Base-by-base conservation (phyloP, 129 eudicot genomes). In the Flaveria bidentis region DNA sequence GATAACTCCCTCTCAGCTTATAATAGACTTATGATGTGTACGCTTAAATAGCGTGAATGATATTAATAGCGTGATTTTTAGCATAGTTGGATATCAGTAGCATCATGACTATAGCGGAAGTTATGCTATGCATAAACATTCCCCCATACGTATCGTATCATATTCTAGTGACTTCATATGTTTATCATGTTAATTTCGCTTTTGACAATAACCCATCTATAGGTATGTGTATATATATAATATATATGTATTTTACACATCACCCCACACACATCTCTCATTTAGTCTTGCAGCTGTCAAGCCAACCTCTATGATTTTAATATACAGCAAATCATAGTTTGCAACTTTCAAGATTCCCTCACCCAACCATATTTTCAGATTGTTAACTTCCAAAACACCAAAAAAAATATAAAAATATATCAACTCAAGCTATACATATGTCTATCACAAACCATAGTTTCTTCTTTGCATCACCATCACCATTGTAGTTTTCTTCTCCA, bases 281-380 rank as follows among this genome's bases (percentile, higher is more conserved):
- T 58, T 23, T 22, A 58, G 65, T 58, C 33, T 10, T 58, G 84
- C 87, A 90, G 90, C 92, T 90, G 91, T 84, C 96, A 87, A 81
- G 68, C 78, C 86, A 73, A 60, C 85, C 63, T 45, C 69, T 55
- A 71, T 84, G 58, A 77, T 74, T 74, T 79, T 81, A 80, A 68
- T 71, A 55, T 83, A 80, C 93, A 89, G 96, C 98, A 87, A 92
- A 87, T 89, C 44, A 76, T 73, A 80, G 93, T 89, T 92, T 89
- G 88, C 98, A 90, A 67, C 88, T 90, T 92, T 93, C 98, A 58
- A 83, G 88, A 88, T 82, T 61, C 78, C 67, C 62, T 75, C 78
- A 61, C 67, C 45, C 79, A 70, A 36, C 75, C 74, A n/a, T 70
- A 36, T 62, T 44, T 56, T 65, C 50, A 50, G 33, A 13, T 66